Conservation (phyloP, 1,139 yeast species). For the Diutina scorzettiae region DNA sequence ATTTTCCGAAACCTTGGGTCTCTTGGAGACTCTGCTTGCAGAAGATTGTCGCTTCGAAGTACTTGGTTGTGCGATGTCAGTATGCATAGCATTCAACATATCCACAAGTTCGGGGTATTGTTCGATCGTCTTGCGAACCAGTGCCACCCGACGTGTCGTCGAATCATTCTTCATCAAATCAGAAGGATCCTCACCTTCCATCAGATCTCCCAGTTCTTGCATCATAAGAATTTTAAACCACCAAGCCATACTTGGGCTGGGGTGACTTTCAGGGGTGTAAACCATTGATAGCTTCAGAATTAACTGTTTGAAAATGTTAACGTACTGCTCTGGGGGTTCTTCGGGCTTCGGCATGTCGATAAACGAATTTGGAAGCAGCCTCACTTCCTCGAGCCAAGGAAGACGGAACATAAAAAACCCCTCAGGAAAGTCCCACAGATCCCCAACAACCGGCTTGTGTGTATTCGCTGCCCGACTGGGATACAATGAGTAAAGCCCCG, state of each 20-base stretch:
- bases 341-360: constrained; percentile 1
- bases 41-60: too few species aligned
- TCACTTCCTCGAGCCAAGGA: constrained; percentile 57
- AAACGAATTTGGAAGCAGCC: constrained; percentile 30
- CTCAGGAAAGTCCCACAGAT: constrained; percentile 31
- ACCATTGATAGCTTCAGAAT: constrained; percentile 27
- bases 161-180: constrained; percentile 4
- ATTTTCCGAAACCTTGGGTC: too few species aligned
- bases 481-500: constrained; percentile 46
- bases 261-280: constrained; percentile 47
- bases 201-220: constrained; percentile 50
- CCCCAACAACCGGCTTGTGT: constrained; percentile 18
- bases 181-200: background rate
- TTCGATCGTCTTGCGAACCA: background rate
- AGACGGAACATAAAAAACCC: constrained; percentile 48
- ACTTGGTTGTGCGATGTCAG: background rate
- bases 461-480: constrained; percentile 22
- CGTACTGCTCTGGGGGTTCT: constrained; percentile 8
- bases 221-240: constrained; percentile 50
- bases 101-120: background rate
- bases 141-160: background rate
- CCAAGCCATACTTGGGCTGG: constrained; percentile 59
- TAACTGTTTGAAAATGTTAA: constrained; percentile 16
- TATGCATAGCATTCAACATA: background rate
- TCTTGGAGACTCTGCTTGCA: too few species aligned